Evolutionary conservation across 148 eudicot species (phyloP), one percentile per base, ranked within the genome.

Genomic region (Dianthus caryophyllus): DNA sequence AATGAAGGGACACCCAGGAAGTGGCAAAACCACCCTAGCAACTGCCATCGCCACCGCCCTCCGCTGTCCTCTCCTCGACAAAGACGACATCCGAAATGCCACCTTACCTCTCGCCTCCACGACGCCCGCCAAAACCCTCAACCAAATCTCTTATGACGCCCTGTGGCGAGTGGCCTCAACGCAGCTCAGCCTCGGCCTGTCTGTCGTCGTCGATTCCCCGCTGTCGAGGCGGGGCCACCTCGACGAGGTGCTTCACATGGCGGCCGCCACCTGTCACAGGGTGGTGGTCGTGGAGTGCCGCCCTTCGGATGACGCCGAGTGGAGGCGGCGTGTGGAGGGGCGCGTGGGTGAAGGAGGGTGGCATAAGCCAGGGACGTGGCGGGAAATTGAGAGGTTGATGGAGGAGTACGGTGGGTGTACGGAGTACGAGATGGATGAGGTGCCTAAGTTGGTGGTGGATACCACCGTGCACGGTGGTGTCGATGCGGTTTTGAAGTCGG

Each of bases 361-460:
- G 89, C 94, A 88, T 71, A 88, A 86, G 80, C 95, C 97, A 49
- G 57, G 70, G 33, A 76, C 87, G 72, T 90, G 97, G 97, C 49
- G 7, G 36, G 97, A 88, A 26, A 57, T 90, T 52, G 82, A 79
- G 85, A 59, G 73, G 38, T 18, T 85, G 73, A 33, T 90, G 67
- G 89, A 86, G 47, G 78, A 76, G 41, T 86, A 86, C 31, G 85
- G 43, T 36, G 89, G 91, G 17, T 88, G 91, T 71, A 72, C 80
- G 62, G 95, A 83, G 48, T 88, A 82, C 67, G 97, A 88, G 46
- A 77, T 82, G 48, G 89, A 79, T 1, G 83, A 82, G 1, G 85
- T 90, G 43, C 74, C 84, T 0, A 84, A 76, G 82, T 57, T 90
- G 49, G 89, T 81, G 62, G 59, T 90, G 68, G 91, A 90, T 65